Percentiles rank a stretch among this genome's conserved stretches.
phyloP scores from a whole-genome alignment of 345 rosid genomes.

The Nasturtium officinale region DNA sequence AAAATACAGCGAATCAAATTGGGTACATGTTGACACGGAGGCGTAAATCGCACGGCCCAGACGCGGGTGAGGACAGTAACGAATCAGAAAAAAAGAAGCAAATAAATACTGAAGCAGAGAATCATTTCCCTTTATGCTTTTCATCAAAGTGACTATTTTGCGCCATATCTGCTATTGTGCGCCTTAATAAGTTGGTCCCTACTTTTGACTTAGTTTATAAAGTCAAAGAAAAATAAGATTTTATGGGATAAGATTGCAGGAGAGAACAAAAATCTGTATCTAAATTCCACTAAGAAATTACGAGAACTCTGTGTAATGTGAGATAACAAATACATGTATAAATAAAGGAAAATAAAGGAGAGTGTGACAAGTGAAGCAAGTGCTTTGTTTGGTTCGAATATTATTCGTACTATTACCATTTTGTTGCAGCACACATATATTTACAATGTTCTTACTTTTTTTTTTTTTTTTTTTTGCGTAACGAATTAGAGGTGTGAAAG shows the following conservation, averaged over 20 bases:
- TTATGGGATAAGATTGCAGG: constrained; percentile 32
- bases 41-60: constrained; percentile 24
- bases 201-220: constrained; percentile 56
- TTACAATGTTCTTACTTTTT: background rate
- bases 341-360: background rate
- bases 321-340: background rate
- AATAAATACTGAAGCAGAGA: background rate
- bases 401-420: constrained; percentile 30
- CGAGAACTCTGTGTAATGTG: constrained; percentile 18
- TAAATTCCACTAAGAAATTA: constrained; percentile 37
- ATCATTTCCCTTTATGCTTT: constrained; percentile 22
- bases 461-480: background rate
- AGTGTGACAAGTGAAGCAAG: constrained; percentile 37
- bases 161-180: constrained; percentile 22
- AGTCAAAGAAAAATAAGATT: constrained; percentile 64
- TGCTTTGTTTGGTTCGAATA: constrained; percentile 36
- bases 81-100: background rate
- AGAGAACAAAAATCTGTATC: constrained; percentile 16
- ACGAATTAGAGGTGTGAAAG: constrained; percentile 8
- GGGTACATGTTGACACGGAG: background rate
- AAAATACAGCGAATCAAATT: background rate
- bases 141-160: constrained; percentile 11
- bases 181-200: constrained; percentile 38
- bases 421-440: background rate
- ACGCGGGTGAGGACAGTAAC: constrained; percentile 5